Base-by-base conservation (phyloP, 2,329 filamentous ascomycete species). In the Colletotrichum scovillei region DNA sequence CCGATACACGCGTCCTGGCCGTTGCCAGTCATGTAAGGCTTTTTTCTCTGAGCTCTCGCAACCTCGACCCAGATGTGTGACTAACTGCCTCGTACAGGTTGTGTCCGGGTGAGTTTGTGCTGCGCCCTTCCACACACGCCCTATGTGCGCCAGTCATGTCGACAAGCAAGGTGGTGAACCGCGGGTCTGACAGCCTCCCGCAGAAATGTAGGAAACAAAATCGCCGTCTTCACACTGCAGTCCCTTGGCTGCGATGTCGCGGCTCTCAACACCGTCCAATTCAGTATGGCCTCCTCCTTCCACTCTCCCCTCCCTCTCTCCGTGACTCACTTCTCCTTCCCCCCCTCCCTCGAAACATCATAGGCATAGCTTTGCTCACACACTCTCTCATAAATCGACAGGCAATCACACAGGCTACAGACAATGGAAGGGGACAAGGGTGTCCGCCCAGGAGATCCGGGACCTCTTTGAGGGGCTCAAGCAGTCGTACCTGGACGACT, bases 121-220 rank as follows among this genome's bases (percentile, higher is more conserved):
- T 53, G n/a, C n/a, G 32, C 32, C 16, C 28, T 14, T 5, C 24
- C 62, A 38, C n/a, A 35, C 12, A 6, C 60, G 28, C 14, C n/a
- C 9, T n/a, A 22, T 24, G 59, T 24, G 62, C 55, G n/a, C 30
- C 19, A 11, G 28, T 8, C 22, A 11, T 57, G 4, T 35, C 32
- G 11, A 35, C 4, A 8, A 32, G 16, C 55, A 57, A 14, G 6
- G 24, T 19, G 22, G 2, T 22, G 14, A 19, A 49, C 56, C 24
- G 64, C 62, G 19, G 22, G 28, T 55, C 42, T 22, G 42, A 49
- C 42, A 49, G 42, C 42, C 42, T 49, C 46, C 53, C 22, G 75
- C 82, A 98, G 97, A 81, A 96, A 98, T 88, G 97, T 99, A 77
- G 97, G 97, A 64, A 99, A 99, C 82, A 98, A 96, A 79, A 98